These are phyloP conservation scores for Metschnikowia orientalis DNA, from an alignment of 805 yeast species.

Conservation along the genomic window DNA sequence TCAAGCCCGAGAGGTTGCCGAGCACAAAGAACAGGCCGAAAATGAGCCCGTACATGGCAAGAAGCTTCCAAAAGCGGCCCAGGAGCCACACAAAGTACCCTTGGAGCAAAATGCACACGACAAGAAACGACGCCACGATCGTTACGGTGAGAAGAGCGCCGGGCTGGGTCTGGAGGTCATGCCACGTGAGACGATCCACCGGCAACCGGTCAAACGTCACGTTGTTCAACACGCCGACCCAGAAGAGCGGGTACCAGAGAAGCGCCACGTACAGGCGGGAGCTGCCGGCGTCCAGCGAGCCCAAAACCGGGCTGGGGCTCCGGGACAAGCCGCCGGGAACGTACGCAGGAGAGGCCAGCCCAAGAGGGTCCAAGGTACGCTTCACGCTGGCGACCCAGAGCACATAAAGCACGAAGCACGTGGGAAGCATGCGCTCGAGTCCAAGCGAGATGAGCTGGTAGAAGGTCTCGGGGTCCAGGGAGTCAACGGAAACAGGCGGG, in stretches of 20 bases:
- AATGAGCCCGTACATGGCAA: constrained; percentile 51
- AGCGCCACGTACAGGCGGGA: constrained; percentile 15
- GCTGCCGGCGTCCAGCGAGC: constrained; percentile 3
- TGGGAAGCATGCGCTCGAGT: constrained; percentile 69
- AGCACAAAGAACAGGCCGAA: constrained; percentile 32
- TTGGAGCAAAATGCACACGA: constrained; percentile 59
- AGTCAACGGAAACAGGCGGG: constrained; percentile 65
- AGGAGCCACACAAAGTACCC: constrained; percentile 77
- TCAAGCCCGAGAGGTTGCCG: constrained; percentile 54
- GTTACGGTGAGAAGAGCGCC: constrained; percentile 69
- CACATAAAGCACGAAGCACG: constrained; percentile 64
- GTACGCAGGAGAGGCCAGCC: not conserved
- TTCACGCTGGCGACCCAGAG: constrained; percentile 58
- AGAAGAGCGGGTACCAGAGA: constrained; percentile 75
- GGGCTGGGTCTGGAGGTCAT: constrained; percentile 68
- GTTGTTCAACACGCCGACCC: constrained; percentile 83
- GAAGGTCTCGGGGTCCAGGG: constrained; percentile 47
- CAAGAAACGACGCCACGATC: constrained; percentile 44
- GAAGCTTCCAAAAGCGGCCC: constrained; percentile 59
- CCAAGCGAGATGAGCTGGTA: constrained; percentile 67
- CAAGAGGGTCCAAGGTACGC: constrained; percentile 39
- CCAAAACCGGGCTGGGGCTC: not conserved
- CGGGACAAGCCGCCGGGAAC: not conserved
- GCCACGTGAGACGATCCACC: constrained; percentile 71
- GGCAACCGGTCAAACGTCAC: constrained; percentile 86